These are phyloP conservation scores for Rhytidhysteron rufulum DNA, from an alignment of 2,329 filamentous ascomycete genomes.

Conservation along the genomic window DNA sequence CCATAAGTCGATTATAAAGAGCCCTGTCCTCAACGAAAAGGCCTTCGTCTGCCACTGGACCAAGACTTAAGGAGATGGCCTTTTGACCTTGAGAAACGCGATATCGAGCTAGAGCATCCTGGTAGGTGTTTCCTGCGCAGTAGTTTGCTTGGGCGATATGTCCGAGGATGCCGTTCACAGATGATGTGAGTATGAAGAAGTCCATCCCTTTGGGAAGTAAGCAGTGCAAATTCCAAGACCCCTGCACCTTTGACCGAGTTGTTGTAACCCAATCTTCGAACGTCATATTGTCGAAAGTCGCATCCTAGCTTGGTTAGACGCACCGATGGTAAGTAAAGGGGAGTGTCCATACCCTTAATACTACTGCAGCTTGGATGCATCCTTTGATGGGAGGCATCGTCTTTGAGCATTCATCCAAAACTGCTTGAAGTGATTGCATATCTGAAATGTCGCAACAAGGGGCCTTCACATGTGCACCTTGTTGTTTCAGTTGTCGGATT, in stretches of 20 bases:
- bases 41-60: not conserved
- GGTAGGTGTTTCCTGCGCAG: slow-evolving; percentile 47
- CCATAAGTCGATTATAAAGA: not conserved
- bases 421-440: not conserved
- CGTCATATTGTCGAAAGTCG: slow-evolving; percentile 38
- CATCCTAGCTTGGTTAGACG: not conserved
- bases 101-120: slow-evolving; percentile 26
- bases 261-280: slow-evolving; percentile 46
- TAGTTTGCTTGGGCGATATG: slow-evolving; percentile 53
- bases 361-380: slow-evolving; percentile 29
- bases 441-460: slow-evolving; percentile 2
- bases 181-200: slow-evolving; percentile 51
- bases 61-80: slow-evolving; percentile 10
- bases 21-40: not conserved
- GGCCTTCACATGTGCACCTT: not conserved
- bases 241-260: slow-evolving; percentile 51
- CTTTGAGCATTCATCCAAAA: not conserved
- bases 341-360: slow-evolving; percentile 1
- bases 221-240: slow-evolving; percentile 46
- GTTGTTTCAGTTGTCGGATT: not conserved
- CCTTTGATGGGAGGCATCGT: slow-evolving; percentile 15
- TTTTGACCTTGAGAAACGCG: slow-evolving; percentile 9
- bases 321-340: not conserved
- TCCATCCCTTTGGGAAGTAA: slow-evolving; percentile 19
- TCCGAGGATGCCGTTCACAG: slow-evolving; percentile 49